These are phyloP conservation scores for Platanthera guangdongensis DNA, from an alignment of 106 monocot species.

Conservation along the genomic window DNA sequence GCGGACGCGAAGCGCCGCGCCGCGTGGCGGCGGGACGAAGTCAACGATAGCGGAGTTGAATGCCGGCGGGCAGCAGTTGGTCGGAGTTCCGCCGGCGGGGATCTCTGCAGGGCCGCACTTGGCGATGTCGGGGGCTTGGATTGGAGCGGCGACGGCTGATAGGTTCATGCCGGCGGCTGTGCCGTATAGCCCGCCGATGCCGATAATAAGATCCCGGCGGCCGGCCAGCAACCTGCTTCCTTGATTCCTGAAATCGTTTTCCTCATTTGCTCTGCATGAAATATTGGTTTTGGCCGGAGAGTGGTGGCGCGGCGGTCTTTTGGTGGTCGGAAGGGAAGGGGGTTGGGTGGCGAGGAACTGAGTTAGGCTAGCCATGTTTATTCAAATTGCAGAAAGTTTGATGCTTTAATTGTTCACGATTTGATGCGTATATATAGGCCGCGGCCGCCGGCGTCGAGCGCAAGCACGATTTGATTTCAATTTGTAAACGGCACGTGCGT, in stretches of 20 bases:
- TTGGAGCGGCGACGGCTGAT: conserved; percentile 2
- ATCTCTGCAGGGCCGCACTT: conserved; percentile 10
- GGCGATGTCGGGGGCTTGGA: conserved; percentile 10
- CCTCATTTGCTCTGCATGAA: neutral
- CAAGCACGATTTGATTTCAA: neutral
- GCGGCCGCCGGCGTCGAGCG: neutral
- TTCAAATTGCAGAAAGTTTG: too few relatives aligned
- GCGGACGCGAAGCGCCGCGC: conserved; percentile 23
- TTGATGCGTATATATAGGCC: neutral
- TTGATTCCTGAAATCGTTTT: neutral
- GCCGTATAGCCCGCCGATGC: conserved; percentile 12
- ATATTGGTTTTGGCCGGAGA: neutral
- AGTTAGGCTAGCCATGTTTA: neutral
- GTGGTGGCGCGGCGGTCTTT: neutral
- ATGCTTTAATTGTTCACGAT: too few relatives aligned
- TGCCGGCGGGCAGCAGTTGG: conserved; percentile 19
- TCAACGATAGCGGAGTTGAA: conserved; percentile 16
- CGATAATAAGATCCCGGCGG: conserved; percentile 5
- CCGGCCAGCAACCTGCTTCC: too few relatives aligned
- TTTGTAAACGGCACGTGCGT: conserved; percentile 1
- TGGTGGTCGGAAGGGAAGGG: neutral
- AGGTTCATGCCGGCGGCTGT: neutral
- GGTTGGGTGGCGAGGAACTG: neutral
- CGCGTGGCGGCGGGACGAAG: conserved; percentile 3
- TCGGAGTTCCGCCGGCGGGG: neutral